phyloP scores from a whole-genome alignment of 106 monocot genomes.

The Apostasia shenzhenica region DNA sequence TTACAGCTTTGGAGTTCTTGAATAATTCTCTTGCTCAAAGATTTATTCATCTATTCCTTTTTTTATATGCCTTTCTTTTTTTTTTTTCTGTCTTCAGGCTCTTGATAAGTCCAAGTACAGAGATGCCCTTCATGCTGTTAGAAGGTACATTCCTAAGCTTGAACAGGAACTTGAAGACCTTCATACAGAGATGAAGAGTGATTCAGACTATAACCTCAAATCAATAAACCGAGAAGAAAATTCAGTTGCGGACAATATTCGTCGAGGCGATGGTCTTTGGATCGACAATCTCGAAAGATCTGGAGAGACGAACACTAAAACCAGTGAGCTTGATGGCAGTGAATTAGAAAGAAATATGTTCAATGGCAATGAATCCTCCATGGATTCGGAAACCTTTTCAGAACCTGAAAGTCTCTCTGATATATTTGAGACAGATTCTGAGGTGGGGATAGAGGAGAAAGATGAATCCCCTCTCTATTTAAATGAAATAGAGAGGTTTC shows the following conservation, averaged over 20 bases:
- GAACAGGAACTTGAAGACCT: conserved; percentile 71
- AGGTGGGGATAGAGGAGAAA: conserved; percentile 31
- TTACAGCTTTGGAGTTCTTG: no score
- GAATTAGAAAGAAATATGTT: conserved; percentile 7
- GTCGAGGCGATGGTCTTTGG: neutral
- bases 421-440: conserved; percentile 85
- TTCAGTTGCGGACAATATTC: conserved; percentile 5
- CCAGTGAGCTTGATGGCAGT: conserved; percentile 1
- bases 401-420: conserved; percentile 88
- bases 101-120: conserved; percentile 93
- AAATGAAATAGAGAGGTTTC: conserved; percentile 57
- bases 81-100: conserved; percentile 32
- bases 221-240: conserved; percentile 6
- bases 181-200: conserved; percentile 35
- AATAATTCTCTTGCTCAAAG: no score
- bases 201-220: conserved; percentile 19
- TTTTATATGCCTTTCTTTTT: no score
- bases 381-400: conserved; percentile 27
- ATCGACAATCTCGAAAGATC: conserved; percentile 21
- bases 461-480: conserved; percentile 55
- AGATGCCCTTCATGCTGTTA: conserved; percentile 58
- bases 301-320: conserved; percentile 5
- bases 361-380: conserved; percentile 20
- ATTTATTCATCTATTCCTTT: no score
- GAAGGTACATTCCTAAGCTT: conserved; percentile 71